Evolutionary conservation across 257 asterid genomes (phyloP), one percentile per base, ranked within the genome.

Genomic region (Nicotiana paniculata): DNA sequence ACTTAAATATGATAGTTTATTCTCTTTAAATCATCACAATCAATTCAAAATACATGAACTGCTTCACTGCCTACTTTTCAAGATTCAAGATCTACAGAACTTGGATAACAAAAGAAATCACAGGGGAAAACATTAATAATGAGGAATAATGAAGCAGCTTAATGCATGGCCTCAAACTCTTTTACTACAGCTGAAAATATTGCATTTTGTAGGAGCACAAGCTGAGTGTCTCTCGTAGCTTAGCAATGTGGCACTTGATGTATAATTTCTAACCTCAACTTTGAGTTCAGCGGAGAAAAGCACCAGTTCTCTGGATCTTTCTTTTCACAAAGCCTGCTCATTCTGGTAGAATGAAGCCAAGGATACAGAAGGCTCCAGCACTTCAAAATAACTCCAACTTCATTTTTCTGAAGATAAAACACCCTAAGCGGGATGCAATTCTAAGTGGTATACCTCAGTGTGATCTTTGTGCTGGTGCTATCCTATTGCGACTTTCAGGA

Each of bases 401-500:
- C 79, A 26, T 74, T 74, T 57, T 46, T 24, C 30, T 28, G 30
- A 28, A 28, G 30, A 28, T 28, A 28, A 28, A 28, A 28, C 30
- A 28, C 30, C 30, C 30, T 28, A 28, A 28, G 30, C 30, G 30
- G 30, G 30, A 28, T 74, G 62, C 59, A 74, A 24, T 24, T 12
- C 8, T 74, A 12, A 74, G 61, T 10, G 6, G 59, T 46, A 21
- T 72, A 72, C 61, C 62, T 74, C 43, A 7, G 61, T 15, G 30
- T 74, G 62, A 74, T 74, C 61, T 24, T 48, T 46, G 62, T 74
- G 1, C 1, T 24, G 62, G 79, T 74, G 84, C 90, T 90, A 90
- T 92, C 96, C 88, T 48, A 78, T 86, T 77, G 90, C 84, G 48
- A 74, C 85, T 89, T 92, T 96, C 86, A 92, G 84, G 79, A 91